These are phyloP conservation scores for Aspergillus chevalieri DNA, from an alignment of 2,329 filamentous ascomycete genomes.

Conservation along the genomic window DNA sequence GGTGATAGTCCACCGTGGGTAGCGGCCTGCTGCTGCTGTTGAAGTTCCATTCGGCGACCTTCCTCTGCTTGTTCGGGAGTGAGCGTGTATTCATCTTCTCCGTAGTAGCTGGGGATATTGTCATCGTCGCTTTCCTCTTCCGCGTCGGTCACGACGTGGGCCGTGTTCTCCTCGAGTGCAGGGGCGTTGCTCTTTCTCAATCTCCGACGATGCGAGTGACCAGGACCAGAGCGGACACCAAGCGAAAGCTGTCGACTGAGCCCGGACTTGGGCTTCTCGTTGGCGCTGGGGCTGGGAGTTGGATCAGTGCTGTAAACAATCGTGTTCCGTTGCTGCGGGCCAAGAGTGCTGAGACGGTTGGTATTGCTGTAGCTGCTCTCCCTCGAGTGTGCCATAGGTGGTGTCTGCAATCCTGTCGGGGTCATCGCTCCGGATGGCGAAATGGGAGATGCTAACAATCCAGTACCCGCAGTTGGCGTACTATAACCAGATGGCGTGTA, in stretches of 20 bases:
- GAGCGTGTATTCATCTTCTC: conserved; percentile 36
- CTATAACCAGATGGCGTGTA: conserved; percentile 38
- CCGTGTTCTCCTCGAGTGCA: conserved; percentile 26
- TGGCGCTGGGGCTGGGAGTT: conserved; percentile 20
- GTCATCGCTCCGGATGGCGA: conserved; percentile 20
- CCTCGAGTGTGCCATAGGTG: conserved; percentile 26
- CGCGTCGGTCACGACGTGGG: conserved; percentile 23
- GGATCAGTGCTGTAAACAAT: conserved; percentile 35
- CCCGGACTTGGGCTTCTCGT: conserved; percentile 24
- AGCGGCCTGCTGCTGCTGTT: conserved; percentile 11
- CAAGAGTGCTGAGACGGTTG: conserved; percentile 27
- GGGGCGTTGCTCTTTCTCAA: conserved; percentile 18
- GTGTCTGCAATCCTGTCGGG: conserved; percentile 27
- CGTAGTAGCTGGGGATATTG: conserved; percentile 29
- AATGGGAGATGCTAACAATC: conserved; percentile 27
- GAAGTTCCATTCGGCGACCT: conserved; percentile 18
- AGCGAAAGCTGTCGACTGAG: conserved; percentile 34
- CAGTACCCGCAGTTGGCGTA: conserved; percentile 28
- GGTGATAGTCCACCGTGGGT: background rate
- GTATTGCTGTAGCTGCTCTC: conserved; percentile 23
- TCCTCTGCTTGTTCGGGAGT: conserved; percentile 29
- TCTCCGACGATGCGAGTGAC: conserved; percentile 27
- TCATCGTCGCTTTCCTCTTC: conserved; percentile 35
- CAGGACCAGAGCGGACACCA: conserved; percentile 36
- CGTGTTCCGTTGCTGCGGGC: conserved; percentile 33